A percentile compares a stretch with the other conserved stretches of the same genome.
These are phyloP conservation scores for Saccharomycopsis capsularis DNA, from an alignment of 805 yeast species.

Conservation along the genomic window DNA sequence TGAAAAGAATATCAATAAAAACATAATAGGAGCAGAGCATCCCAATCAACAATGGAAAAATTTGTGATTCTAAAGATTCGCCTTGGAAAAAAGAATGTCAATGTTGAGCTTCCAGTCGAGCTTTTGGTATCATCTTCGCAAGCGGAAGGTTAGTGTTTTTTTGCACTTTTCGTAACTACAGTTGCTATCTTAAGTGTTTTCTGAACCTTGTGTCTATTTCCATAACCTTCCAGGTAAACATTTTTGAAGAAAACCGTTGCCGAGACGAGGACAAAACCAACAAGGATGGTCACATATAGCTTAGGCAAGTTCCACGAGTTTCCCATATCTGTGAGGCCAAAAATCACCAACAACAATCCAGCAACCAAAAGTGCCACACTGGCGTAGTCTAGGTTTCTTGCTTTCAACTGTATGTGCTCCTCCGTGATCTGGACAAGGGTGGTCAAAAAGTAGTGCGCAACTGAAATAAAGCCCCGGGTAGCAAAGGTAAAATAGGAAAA, in stretches of 20 bases:
- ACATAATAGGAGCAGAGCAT: conserved; percentile 3
- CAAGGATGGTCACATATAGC: conserved; percentile 35
- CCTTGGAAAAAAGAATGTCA: too few species aligned
- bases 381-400: conserved; percentile 31
- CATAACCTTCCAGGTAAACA: conserved; percentile 21
- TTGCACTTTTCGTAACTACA: too few species aligned
- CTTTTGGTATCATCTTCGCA: too few species aligned
- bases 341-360: conserved; percentile 35
- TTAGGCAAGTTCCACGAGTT: conserved; percentile 35
- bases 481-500: too few species aligned
- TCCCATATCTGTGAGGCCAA: conserved; percentile 42
- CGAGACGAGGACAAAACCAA: conserved; percentile 32
- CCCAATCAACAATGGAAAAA: conserved; percentile 7
- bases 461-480: conserved; percentile 33
- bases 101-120: too few species aligned
- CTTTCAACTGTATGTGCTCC: conserved; percentile 19
- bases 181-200: too few species aligned
- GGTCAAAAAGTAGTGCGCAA: conserved; percentile 21
- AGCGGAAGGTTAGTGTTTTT: too few species aligned
- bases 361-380: conserved; percentile 33
- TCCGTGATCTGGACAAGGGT: conserved; percentile 27
- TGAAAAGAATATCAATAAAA: conserved; percentile 1
- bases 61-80: conserved; percentile 7
- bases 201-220: conserved; percentile 7
- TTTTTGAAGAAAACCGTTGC: conserved; percentile 29